Base-by-base conservation (phyloP, 2,329 filamentous ascomycete genomes). In the Annulohypoxylon truncatum region DNA sequence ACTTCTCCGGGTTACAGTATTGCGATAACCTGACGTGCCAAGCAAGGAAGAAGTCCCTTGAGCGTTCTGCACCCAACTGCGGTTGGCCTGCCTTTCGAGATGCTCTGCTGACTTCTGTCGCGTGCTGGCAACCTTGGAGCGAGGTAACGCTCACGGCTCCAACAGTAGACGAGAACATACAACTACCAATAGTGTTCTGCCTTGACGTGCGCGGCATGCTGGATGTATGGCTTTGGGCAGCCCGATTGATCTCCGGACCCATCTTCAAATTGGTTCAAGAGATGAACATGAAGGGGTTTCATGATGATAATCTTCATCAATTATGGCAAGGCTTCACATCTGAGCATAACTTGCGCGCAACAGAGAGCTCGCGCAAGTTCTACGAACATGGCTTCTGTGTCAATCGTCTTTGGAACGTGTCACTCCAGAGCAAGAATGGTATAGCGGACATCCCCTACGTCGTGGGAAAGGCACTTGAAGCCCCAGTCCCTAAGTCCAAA, bases 381-480 rank as follows among this genome's bases (percentile, higher is more conserved):
- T 38, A 58, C 12, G 60, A 63, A 29, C 53, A 35, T 40, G 60
- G 60, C 44, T 53, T 63, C 20, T 63, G 60, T 52, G 35, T 63
- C 15, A 63, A 63, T 47, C 60, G 60, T 29, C 60, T 63, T 15
- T 63, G 60, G 53, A 63, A 63, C 22, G 60, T 63, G 35, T 63
- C 53, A 15, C 51, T 63, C 12, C 60, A 63, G 44, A 63, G 60
- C 29, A 52, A 28, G 51, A 46, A 58, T 20, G 60, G 60, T 54
- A 47, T 28, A 26, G 60, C 60, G 18, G 52, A 57, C 46, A 63
- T 63, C 35, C 53, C 47, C 33, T 42, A 58, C 47, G 53, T 58
- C 20, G 60, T 63, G n/a, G 52, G 58, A 40, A 58, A 53, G 35
- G 53, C 53, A 31, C 53, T 63, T 52, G 53, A 58, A 57, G 38